Evolutionary conservation across 148 eudicot species (phyloP).

Genomic region (Silene uniflora): DNA sequence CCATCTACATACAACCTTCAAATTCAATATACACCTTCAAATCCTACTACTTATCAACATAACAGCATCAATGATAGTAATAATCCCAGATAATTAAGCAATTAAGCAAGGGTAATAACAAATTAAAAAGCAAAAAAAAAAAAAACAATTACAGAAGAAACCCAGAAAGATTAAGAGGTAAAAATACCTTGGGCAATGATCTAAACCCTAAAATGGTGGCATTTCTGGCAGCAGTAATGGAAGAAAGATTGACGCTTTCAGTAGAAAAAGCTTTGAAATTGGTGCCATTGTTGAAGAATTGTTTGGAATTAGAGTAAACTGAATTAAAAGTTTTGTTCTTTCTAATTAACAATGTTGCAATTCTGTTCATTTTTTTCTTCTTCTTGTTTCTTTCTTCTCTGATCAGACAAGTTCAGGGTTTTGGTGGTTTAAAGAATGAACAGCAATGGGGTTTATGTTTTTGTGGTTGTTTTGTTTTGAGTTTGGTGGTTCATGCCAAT

Average conservation of each 20-base stretch:
- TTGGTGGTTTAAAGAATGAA: slow-evolving; percentile 15
- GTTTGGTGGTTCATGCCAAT: background rate
- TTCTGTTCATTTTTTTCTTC: slow-evolving; percentile 37
- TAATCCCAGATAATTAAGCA: background rate
- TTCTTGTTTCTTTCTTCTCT: background rate
- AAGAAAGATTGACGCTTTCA: slow-evolving; percentile 35
- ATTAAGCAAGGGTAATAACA: background rate
- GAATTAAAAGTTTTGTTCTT: slow-evolving; percentile 35
- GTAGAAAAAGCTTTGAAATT: slow-evolving; percentile 15
- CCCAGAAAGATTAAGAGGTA: slow-evolving; percentile 1
- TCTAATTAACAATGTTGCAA: slow-evolving; percentile 42
- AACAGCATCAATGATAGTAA: background rate
- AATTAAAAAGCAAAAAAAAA: background rate
- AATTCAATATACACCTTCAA: background rate
- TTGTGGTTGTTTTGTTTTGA: background rate
- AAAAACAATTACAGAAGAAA: background rate
- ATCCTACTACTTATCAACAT: background rate
- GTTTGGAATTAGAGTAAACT: slow-evolving; percentile 23
- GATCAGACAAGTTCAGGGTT: background rate
- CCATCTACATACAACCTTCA: background rate
- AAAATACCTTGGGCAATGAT: slow-evolving; percentile 45
- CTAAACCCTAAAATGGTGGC: slow-evolving; percentile 36
- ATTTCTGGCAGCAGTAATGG: slow-evolving; percentile 35
- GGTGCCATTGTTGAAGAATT: slow-evolving; percentile 15
- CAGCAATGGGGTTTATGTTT: slow-evolving; percentile 7